These are phyloP conservation scores for Drosera capensis DNA, from an alignment of 148 eudicot species.

Conservation along the genomic window DNA sequence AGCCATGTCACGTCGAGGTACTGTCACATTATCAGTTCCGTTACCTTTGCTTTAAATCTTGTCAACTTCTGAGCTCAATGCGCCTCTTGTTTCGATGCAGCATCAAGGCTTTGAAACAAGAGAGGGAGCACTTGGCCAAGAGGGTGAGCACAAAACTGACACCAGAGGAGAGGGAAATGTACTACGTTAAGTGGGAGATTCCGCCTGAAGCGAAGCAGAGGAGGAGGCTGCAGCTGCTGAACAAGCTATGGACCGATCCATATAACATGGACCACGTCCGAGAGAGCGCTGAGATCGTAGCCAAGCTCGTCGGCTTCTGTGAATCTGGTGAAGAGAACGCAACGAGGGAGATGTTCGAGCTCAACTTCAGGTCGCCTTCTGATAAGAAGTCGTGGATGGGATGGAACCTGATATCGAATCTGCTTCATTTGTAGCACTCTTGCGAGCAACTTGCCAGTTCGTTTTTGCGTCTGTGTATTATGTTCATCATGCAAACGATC, in stretches of 20 bases:
- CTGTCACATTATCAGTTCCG: too few relatives aligned
- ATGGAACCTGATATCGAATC: slow-evolving; percentile 61
- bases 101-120: slow-evolving; percentile 57
- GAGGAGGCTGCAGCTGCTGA: slow-evolving; percentile 60
- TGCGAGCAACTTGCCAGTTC: too few relatives aligned
- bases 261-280: slow-evolving; percentile 44
- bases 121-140: slow-evolving; percentile 83
- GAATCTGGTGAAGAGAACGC: slow-evolving; percentile 68
- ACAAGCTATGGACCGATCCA: slow-evolving; percentile 77
- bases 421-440: slow-evolving; percentile 33
- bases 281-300: slow-evolving; percentile 86
- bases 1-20: slow-evolving; percentile 74
- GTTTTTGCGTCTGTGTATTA: too few relatives aligned
- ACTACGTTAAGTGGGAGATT: slow-evolving; percentile 75
- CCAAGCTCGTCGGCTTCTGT: slow-evolving; percentile 72
- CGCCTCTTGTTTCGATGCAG: slow-evolving; percentile 15
- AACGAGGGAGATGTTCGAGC: slow-evolving; percentile 92
- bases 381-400: slow-evolving; percentile 77
- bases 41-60: too few relatives aligned
- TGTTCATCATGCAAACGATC: too few relatives aligned
- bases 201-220: slow-evolving; percentile 80
- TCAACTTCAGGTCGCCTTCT: slow-evolving; percentile 63
- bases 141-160: slow-evolving; percentile 45
- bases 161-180: slow-evolving; percentile 47
- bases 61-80: too few relatives aligned